Base-by-base conservation (phyloP, 192 early-diverging fungal genomes). In the Tieghemiomyces parasiticus region DNA sequence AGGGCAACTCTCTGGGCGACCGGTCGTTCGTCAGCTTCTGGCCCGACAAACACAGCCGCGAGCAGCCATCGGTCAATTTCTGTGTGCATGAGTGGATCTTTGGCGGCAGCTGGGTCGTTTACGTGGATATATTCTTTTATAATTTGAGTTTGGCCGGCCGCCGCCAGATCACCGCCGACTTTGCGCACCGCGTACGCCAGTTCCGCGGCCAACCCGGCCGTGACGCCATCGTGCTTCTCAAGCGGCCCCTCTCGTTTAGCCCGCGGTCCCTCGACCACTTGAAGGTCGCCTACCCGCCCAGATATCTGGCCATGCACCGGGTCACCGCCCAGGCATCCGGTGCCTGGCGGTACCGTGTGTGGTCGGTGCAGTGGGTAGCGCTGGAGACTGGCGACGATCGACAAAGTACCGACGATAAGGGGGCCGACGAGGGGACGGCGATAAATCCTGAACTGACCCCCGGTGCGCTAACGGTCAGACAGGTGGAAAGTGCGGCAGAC, bases 71-170 rank as follows among this genome's bases (percentile, higher is more conserved):
- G 1, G 32, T 56, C 3, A 56, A 56, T 56, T 56, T 56, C 54
- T 56, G 54, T 31, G 54, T 56, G 20, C 54, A 56, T 20, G 54
- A 56, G 24, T 56, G 54, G 54, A 33, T 14, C 33, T 56, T 56
- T 56, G 54, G 31, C 29, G 54, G 14, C 12, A 56, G 34, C 19
- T 56, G 54, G 54, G 32, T 35, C 9, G 54, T 56, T 1, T 56
- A 56, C 33, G 12, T 56, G 6, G 54, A 56, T 56, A 34, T 56
- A 8, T 56, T 56, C 34, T 56, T 56, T 19, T 56, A 56, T 14
- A 56, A 56, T 31, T 14, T 56, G 54, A 33, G 31, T 20, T 56
- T 56, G 29, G 54, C 29, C 20, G 54, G 54, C 1, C 54, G 54
- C 29, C 30, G 54, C 29, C 54, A 34, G 54, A 56, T 56, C 29